phyloP scores from a whole-genome alignment of 345 rosid genomes.

The Bretschneidera sinensis region DNA sequence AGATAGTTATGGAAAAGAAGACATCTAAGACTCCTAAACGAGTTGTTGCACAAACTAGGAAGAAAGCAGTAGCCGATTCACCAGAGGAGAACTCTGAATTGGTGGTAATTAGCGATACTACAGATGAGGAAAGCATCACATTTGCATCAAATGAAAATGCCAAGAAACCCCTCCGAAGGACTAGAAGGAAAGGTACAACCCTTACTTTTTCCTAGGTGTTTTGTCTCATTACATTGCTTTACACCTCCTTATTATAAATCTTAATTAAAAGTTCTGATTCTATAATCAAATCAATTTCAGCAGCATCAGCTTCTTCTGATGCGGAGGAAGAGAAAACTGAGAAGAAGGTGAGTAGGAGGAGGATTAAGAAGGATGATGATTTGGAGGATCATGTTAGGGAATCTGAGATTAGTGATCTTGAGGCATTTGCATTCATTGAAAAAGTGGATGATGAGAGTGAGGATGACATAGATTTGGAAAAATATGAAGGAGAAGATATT shows the following conservation, averaged over 20 bases:
- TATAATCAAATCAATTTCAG: conserved; percentile 38
- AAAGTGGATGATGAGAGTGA: conserved; percentile 49
- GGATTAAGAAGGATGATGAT: conserved; percentile 33
- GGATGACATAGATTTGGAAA: conserved; percentile 53
- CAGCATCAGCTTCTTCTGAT: conserved; percentile 28
- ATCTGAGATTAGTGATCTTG: conserved; percentile 43
- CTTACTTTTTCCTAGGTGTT: conserved; percentile 1
- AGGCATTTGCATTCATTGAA: conserved; percentile 29
- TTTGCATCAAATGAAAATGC: conserved; percentile 23
- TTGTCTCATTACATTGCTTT: conserved; percentile 6
- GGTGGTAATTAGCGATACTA: conserved; percentile 18
- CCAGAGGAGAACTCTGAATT: conserved; percentile 32
- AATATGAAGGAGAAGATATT: conserved; percentile 59
- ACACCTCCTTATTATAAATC: background rate
- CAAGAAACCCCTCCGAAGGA: conserved; percentile 28
- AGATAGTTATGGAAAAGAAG: conserved; percentile 38
- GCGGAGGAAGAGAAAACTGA: conserved; percentile 43
- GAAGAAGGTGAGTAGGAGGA: conserved; percentile 47
- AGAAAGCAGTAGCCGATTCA: conserved; percentile 40
- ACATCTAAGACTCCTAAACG: conserved; percentile 36
- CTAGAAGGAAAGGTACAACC: conserved; percentile 47
- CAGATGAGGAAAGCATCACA: conserved; percentile 25
- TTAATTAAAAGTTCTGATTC: background rate
- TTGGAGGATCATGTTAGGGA: conserved; percentile 31
- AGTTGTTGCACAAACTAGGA: conserved; percentile 41